Percentiles rank a stretch among this genome's conserved stretches.
Conservation (phyloP, 495 filamentous ascomycete genomes). For the Aspergillus haitiensis region DNA sequence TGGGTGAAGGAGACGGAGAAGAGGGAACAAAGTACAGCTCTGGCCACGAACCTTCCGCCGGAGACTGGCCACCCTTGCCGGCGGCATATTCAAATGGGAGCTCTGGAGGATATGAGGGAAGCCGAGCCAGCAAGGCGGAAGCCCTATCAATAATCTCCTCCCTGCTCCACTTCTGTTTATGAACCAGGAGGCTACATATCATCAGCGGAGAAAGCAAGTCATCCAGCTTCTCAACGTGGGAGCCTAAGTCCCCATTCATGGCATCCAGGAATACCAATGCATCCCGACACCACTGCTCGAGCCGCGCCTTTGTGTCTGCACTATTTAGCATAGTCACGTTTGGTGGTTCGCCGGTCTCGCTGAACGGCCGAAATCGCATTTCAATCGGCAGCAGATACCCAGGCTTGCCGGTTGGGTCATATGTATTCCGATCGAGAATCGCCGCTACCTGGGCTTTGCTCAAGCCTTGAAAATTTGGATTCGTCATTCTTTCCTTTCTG, state of each 20-base stretch:
- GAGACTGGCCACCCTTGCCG: neutral
- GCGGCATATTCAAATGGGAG: constrained; percentile 2
- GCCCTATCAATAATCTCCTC: constrained; percentile 7
- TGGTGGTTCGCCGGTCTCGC: neutral
- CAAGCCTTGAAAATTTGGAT: neutral
- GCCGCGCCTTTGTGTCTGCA: constrained; percentile 1
- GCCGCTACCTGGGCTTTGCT: neutral
- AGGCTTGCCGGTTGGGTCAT: neutral
- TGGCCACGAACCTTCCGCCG: neutral
- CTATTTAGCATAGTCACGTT: neutral
- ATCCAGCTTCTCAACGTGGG: neutral
- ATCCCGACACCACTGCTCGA: constrained; percentile 11
- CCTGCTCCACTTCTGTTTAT: neutral
- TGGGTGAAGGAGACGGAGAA: neutral
- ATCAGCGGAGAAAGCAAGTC: constrained; percentile 5
- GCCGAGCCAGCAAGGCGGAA: constrained; percentile 7
- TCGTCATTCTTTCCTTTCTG: neutral
- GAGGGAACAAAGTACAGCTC: neutral
- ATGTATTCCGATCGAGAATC: constrained; percentile 4
- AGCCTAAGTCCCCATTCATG: neutral
- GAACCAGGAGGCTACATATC: constrained; percentile 1
- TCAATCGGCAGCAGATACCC: constrained; percentile 4
- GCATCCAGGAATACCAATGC: constrained; percentile 8
- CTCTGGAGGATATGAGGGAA: constrained; percentile 8
- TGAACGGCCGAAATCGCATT: constrained; percentile 5